phyloP scores from a whole-genome alignment of 2,329 filamentous ascomycete species.

The Berkeleyomyces rouxiae region DNA sequence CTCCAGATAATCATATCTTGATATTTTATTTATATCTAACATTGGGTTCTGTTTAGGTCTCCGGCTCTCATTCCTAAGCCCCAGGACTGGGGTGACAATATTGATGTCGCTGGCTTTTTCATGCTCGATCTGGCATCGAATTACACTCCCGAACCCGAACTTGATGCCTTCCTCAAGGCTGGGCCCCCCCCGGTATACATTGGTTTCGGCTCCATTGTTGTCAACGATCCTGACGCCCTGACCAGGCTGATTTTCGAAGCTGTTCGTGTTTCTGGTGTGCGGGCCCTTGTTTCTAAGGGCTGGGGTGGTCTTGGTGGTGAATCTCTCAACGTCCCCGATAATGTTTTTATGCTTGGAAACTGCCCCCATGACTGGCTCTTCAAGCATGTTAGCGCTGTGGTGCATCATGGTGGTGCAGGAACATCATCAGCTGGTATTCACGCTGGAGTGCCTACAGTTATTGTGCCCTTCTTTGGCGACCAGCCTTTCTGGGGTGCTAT shows the following conservation, averaged over 20 bases:
- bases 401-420: conserved; percentile 77
- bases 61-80: conserved; percentile 65
- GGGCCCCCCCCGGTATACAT: conserved; percentile 66
- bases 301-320: conserved; percentile 75
- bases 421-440: conserved; percentile 79
- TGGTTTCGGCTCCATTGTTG: conserved; percentile 69
- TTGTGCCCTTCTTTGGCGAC: conserved; percentile 78
- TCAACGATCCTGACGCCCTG: conserved; percentile 56
- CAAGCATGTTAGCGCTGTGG: conserved; percentile 60
- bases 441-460: conserved; percentile 60
- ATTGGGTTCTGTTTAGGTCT: conserved; percentile 28
- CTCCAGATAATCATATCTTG: too few relatives aligned
- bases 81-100: conserved; percentile 54
- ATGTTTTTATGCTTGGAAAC: conserved; percentile 71
- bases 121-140: conserved; percentile 52
- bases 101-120: conserved; percentile 61
- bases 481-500: conserved; percentile 74
- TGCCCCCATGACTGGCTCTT: conserved; percentile 85
- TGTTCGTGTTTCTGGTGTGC: conserved; percentile 46
- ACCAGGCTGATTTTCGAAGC: conserved; percentile 59
- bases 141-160: conserved; percentile 47
- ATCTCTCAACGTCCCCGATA: conserved; percentile 50
- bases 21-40: not conserved
- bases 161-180: conserved; percentile 47
- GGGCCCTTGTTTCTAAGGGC: conserved; percentile 70